These are phyloP conservation scores for Croton laevigatus DNA, from an alignment of 441 rosid genomes.

Conservation along the genomic window DNA sequence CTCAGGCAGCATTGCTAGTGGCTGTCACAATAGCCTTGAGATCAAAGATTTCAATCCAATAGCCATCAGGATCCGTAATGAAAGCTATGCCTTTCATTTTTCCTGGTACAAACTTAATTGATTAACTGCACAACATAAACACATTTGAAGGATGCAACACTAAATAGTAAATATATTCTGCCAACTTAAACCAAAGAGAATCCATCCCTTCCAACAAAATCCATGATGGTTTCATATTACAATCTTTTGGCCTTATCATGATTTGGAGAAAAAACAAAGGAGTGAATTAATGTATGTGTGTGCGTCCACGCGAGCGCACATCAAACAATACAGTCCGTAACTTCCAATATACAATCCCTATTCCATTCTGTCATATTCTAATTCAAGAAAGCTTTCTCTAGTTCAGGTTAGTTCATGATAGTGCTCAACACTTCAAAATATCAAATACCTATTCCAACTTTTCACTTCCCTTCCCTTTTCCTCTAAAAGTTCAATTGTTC, in stretches of 20 bases:
- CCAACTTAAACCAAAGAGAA: neutral
- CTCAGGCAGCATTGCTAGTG: slow-evolving; percentile 39
- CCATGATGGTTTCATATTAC: neutral
- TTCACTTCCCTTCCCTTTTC: neutral
- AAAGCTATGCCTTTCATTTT: slow-evolving; percentile 86
- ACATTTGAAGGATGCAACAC: slow-evolving; percentile 2
- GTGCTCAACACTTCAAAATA: neutral
- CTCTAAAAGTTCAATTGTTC: too few species aligned
- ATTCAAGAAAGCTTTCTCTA: neutral
- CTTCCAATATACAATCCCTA: neutral
- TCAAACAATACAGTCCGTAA: neutral
- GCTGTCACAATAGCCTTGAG: slow-evolving; percentile 47
- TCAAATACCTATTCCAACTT: neutral
- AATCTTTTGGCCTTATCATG: neutral
- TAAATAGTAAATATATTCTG: neutral
- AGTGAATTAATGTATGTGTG: too few species aligned
- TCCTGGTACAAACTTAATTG: slow-evolving; percentile 41
- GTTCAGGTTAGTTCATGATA: neutral
- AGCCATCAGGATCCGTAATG: slow-evolving; percentile 97
- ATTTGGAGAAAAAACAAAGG: neutral
- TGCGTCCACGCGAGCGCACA: neutral
- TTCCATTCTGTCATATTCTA: neutral
- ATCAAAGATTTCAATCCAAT: slow-evolving; percentile 95
- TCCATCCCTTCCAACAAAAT: neutral
- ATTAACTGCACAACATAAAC: neutral